Evolutionary conservation across 768 basidiomycete species (phyloP), one percentile per base, ranked within the genome.

Genomic region (Trametes cinnabarina): DNA sequence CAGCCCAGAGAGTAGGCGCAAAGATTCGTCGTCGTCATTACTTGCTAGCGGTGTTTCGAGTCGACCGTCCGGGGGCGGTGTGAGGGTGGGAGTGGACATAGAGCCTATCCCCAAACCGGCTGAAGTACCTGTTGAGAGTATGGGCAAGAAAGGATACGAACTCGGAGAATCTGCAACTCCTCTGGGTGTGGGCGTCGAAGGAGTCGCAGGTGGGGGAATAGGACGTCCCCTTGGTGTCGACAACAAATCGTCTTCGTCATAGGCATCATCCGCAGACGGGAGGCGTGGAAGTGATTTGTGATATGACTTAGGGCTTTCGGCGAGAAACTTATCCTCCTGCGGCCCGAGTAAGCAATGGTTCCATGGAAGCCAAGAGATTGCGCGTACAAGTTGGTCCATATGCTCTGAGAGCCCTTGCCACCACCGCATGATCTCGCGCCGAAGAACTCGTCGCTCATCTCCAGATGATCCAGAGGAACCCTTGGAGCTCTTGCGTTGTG

Each of bases 381-480:
- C 20, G 23, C 1, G 25, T 55, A 86, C 86, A 59, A 89, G 71
- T 59, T 77, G 75, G 62, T 86, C 83, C 60, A 90, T 72, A 66
- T 84, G 79, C 51, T 83, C 82, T 0, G 81, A 74, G 7, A 89
- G 70, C 17, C 79, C 78, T 63, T 84, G 81, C 87, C 87, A 90
- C 84, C 86, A 89, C 30, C 61, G 64, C 66, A 75, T 78, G 58
- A 90, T 88, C 67, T 90, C 84, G 53, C 75, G 70, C 56, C 84
- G 69, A n/a, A 89, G 68, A 3, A 69, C 62, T 37, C 75, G 75
- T 68, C 79, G 84, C 58, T 80, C 80, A 20, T 74, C 74, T 1
- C 65, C 65, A 11, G 35, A 25, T 3, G 62, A 26, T 39, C n/a
- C 14, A 12, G 49, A 35, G 9, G 39, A 35, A 20, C 52, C 56